Base-by-base conservation (phyloP, 1,139 yeast species). In the Protomyces arabidopsidicola region DNA sequence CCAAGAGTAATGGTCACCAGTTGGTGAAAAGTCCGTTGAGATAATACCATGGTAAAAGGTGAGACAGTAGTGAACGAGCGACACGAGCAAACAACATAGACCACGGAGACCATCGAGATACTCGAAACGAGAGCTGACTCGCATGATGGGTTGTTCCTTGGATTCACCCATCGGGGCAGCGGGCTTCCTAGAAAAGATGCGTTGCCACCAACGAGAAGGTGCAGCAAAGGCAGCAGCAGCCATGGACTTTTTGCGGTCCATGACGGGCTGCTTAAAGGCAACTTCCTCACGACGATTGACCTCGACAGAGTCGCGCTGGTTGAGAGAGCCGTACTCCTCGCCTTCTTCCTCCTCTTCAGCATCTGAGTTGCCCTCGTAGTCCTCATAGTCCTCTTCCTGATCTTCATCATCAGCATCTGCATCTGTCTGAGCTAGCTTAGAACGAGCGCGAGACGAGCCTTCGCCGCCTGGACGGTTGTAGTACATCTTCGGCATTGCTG, bases 51-150 rank as follows among this genome's bases (percentile, higher is more conserved):
- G 53, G 52, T 58, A 58, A 42, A 58, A 58, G 14, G 62, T 58
- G 35, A 58, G 53, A 34, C 51, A 39, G 35, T 51, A 52, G 62
- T 58, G 62, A 8, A 58, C 53, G 8, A 58, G 53, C n/a, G 62
- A 58, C 22, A 58, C 62, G 34, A 58, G 31, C 34, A 58, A 22
- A 52, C 62, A 58, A 42, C 51, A 52, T 18, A 58, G 36, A 14
- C 62, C 62, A 22, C 62, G 55, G 14, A 58, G 55, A n/a, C 62
- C 62, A 39, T 58, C 62, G 8, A 58, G 56, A 35, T 58, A 58
- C 35, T 58, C 62, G 22, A 58, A 22, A 12, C 62, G 39, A 8
- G 42, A 16, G 42, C 38, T n/a, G 12, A 55, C 35, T 14, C 27
- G 31, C 31, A 58, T 35, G 14, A 58, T 45, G 1, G 51, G 39